Percentiles rank a stretch among this genome's conserved stretches.
phyloP scores from a whole-genome alignment of 2,329 filamentous ascomycete genomes.

The Beauveria caledonica region DNA sequence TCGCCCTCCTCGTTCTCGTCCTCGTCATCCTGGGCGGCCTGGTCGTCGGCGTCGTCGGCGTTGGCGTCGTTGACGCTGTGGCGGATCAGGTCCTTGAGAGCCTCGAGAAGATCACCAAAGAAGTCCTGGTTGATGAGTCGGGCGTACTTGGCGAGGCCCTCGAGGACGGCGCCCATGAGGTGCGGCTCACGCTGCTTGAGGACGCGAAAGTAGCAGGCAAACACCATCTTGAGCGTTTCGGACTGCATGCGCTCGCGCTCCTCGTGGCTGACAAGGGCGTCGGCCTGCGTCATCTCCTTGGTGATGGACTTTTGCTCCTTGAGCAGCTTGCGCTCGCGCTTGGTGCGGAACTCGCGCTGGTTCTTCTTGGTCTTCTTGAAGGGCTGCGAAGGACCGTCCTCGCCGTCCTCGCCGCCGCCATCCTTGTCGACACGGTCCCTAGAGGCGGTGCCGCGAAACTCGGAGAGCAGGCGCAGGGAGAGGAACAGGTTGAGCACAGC shows the following conservation, averaged over 20 bases:
- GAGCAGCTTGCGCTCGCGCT: conserved; percentile 71
- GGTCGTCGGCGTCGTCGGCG: conserved; percentile 36
- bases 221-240: conserved; percentile 92
- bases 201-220: conserved; percentile 90
- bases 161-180: conserved; percentile 93
- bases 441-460: conserved; percentile 80
- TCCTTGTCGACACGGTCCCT: conserved; percentile 61
- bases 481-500: conserved; percentile 85
- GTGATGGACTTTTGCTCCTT: conserved; percentile 83
- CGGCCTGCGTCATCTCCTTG: conserved; percentile 88
- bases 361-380: conserved; percentile 56
- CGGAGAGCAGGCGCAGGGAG: conserved; percentile 76
- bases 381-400: conserved; percentile 15
- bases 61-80: conserved; percentile 55
- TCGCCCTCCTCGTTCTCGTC: conserved; percentile 35
- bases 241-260: conserved; percentile 90
- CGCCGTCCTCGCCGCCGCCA: conserved; percentile 10
- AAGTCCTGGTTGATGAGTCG: conserved; percentile 99
- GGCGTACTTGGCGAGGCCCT: conserved; percentile 86
- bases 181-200: conserved; percentile 73
- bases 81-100: conserved; percentile 82
- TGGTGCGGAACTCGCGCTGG: conserved; percentile 81
- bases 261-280: conserved; percentile 85
- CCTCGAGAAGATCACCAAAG: conserved; percentile 92
- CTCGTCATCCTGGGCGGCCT: conserved; percentile 33